Evolutionary conservation across 2,329 filamentous ascomycete species (phyloP), one percentile per base, ranked within the genome.

Genomic region (Periconia digitata): DNA sequence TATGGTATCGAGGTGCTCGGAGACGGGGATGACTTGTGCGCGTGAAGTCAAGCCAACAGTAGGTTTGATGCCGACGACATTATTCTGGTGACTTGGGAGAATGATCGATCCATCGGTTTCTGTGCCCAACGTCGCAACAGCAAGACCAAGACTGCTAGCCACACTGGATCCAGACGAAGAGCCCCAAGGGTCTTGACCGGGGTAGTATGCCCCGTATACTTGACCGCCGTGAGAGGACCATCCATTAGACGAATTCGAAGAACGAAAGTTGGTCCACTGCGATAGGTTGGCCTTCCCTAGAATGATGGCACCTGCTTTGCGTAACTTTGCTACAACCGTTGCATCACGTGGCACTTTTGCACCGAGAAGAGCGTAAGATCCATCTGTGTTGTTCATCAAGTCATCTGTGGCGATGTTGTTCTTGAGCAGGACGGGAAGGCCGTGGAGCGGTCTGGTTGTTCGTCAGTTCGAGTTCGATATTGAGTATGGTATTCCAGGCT

Each of bases 151-250:
- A 22, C 79, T 80, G 22, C 75, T 77, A 6, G 78, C 73, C 0
- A 89, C 84, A 12, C 74, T 85, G 55, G 81, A 85, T 0, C 86
- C 86, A 29, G 78, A 82, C 0, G 81, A 85, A 34, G 80, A 84
- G 6, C 84, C 85, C 24, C 72, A 76, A 0, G 86, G 85, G 56
- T 86, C 82, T 59, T 86, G 82, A 1, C 77, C 71, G 1, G 79
- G 78, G 55, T 79, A 81, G 60, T 86, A 89, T 0, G 84, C 83
- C 8, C 72, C 85, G 27, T 78, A 75, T 0, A 78, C 79, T 61
- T 88, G 85, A 0, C 85, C 85, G 7, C 83, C 83, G 49, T 82
- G 75, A 0, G 85, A 80, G 39, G 79, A 83, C 85, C 85, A 89
- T 5, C 85, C 85, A 47, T 82, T 82, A 10, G 73, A 79, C 4